phyloP scores from a whole-genome alignment of 371 early-diverging fungal species.

The Mucor irregularis region DNA sequence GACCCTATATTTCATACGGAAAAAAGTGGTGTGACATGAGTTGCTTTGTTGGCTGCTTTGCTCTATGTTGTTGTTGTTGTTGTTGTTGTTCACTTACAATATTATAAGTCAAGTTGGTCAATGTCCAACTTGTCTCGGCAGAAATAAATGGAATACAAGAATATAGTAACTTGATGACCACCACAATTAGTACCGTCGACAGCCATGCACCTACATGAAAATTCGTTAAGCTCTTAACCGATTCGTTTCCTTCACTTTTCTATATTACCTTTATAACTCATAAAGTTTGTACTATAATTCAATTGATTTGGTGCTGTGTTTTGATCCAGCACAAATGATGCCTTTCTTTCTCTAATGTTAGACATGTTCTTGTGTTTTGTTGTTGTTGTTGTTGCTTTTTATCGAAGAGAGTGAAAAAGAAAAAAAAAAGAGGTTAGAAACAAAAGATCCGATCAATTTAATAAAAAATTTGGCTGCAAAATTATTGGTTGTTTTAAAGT shows the following conservation, averaged over 20 bases:
- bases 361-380: constrained; percentile 2
- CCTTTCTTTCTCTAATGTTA: constrained; percentile 11
- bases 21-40: constrained; percentile 2
- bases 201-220: constrained; percentile 84
- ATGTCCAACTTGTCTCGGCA: constrained; percentile 90
- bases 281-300: constrained; percentile 20
- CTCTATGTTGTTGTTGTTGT: too few species aligned
- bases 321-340: constrained; percentile 13
- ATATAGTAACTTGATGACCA: constrained; percentile 72
- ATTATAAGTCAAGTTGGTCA: constrained; percentile 91
- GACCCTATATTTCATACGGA: constrained; percentile 59
- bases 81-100: constrained; percentile 52
- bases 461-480: too few species aligned
- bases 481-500: too few species aligned
- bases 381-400: too few species aligned
- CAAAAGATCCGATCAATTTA: too few species aligned
- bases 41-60: background rate
- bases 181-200: constrained; percentile 74
- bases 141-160: constrained; percentile 88
- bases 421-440: too few species aligned
- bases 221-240: background rate
- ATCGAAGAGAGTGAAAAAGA: too few species aligned
- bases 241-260: background rate
- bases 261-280: constrained; percentile 20
- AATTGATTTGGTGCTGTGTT: constrained; percentile 16